Conservation (phyloP, 1,284 basidiomycete species). For the Hemileccinum hortonii region DNA sequence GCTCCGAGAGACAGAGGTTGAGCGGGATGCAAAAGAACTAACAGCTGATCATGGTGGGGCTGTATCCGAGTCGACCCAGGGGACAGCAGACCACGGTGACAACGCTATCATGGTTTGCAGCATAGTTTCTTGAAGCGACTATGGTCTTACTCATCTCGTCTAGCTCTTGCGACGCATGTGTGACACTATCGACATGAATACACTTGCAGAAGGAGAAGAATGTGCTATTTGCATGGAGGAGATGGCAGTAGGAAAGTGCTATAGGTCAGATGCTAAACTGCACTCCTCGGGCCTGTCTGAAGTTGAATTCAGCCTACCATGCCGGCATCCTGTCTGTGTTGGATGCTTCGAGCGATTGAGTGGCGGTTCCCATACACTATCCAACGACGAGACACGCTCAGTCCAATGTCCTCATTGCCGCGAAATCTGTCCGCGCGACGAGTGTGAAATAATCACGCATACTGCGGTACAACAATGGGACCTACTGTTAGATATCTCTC, state of each 20-base stretch:
- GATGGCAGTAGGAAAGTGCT: constrained; percentile 38
- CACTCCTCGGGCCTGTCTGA: neutral
- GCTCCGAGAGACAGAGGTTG: constrained; percentile 17
- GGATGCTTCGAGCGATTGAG: constrained; percentile 15
- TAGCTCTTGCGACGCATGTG: constrained; percentile 46
- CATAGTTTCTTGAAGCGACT: neutral
- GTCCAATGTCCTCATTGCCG: constrained; percentile 46
- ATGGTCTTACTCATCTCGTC: neutral
- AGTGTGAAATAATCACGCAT: constrained; percentile 41
- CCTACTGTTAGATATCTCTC: constrained; percentile 42
- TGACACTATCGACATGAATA: constrained; percentile 40
- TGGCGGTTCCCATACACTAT: neutral
- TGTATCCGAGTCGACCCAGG: neutral
- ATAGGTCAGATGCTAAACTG: constrained; percentile 28
- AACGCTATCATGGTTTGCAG: constrained; percentile 8
- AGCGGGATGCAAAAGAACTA: constrained; percentile 16
- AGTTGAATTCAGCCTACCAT: constrained; percentile 8
- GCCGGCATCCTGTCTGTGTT: constrained; percentile 17
- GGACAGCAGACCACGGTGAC: constrained; percentile 12
- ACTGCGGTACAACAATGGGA: constrained; percentile 53
- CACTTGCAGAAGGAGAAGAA: constrained; percentile 44
- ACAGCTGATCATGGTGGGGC: neutral
- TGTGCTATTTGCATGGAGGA: constrained; percentile 46
- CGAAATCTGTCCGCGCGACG: constrained; percentile 30
- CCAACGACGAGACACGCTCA: neutral